Base-by-base conservation (phyloP, 805 yeast genomes). In the Tetrapisispora fleetii region DNA sequence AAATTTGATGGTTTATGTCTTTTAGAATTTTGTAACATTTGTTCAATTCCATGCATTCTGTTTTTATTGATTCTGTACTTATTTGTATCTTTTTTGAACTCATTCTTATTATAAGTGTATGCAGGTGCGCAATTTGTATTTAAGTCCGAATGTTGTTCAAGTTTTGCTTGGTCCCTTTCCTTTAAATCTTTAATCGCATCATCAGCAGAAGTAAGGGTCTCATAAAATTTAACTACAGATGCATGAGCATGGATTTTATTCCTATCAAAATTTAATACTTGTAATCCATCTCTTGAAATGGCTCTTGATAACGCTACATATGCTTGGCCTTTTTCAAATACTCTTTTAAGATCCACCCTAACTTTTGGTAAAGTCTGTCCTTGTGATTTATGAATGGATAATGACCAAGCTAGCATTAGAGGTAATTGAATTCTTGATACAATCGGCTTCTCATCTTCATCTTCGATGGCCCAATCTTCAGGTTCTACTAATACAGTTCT, bases 261-360 rank as follows among this genome's bases (percentile, higher is more conserved):
- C 33, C 74, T 75, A 48, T 79, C 72, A 63, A 93, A 93, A 56
- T 87, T 83, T 47, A 79, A 64, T 2, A 93, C 85, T 58, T 88
- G 96, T 27, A 93, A 70, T 0, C 96, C 96, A 3, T 80, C 79
- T 57, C 95, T 74, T 21, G 84, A 76, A 1, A 83, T 84, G 1
- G 97, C 98, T 64, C 99, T 77, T 13, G 96, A 86, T 32, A 93
- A 69, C 0, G 98, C 99, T 30, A 93, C 99, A 62, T 93, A 93
- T 0, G 95, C 95, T 63, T 93, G 99, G 0, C 99, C 99, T 47
- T 79, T 81, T 60, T 90, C 98, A 65, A 91, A 91, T 1, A 85
- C 80, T 48, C 74, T 73, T 36, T 75, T 71, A 52, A 91, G 72
- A 62, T 93, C 95, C 6, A 91, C 95, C 52, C 76, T 76, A 4